Conservation (phyloP, 306 rosid genomes). For the Malus orientalis region DNA sequence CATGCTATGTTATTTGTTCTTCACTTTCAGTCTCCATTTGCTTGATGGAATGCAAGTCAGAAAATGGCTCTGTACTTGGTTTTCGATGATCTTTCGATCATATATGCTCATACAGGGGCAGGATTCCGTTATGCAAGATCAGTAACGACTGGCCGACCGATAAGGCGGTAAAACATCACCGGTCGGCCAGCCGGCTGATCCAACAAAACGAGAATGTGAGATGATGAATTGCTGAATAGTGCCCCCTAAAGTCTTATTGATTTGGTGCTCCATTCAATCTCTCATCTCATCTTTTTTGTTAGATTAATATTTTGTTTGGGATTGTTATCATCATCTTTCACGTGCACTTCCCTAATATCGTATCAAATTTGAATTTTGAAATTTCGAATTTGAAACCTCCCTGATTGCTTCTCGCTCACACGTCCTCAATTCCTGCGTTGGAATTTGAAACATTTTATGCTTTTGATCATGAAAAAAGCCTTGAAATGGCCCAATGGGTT, state of each 20-base stretch:
- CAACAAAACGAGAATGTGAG: neutral
- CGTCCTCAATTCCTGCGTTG: neutral
- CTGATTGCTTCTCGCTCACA: slow-evolving; percentile 17
- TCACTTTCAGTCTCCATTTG: neutral
- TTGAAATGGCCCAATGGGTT: neutral
- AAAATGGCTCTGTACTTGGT: no score
- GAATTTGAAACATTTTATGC: neutral
- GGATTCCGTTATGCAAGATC: no score
- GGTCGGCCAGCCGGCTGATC: no score
- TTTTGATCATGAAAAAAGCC: slow-evolving; percentile 18
- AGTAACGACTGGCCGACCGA: no score
- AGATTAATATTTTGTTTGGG: slow-evolving; percentile 14
- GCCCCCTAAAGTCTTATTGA: neutral
- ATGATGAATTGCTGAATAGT: neutral
- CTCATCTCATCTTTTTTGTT: slow-evolving; percentile 7
- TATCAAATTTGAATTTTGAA: slow-evolving; percentile 4
- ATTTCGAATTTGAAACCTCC: slow-evolving; percentile 2
- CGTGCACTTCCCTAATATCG: slow-evolving; percentile 25
- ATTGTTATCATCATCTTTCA: slow-evolving; percentile 6
- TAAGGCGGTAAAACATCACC: no score
- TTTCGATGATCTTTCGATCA: neutral
- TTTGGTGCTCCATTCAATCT: neutral
- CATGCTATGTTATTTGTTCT: neutral
- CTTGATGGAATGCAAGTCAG: neutral
- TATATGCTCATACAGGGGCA: neutral